Evolutionary conservation across 306 rosid species (phyloP), one percentile per base, ranked within the genome.

Genomic region (Glycyrrhiza uralensis): DNA sequence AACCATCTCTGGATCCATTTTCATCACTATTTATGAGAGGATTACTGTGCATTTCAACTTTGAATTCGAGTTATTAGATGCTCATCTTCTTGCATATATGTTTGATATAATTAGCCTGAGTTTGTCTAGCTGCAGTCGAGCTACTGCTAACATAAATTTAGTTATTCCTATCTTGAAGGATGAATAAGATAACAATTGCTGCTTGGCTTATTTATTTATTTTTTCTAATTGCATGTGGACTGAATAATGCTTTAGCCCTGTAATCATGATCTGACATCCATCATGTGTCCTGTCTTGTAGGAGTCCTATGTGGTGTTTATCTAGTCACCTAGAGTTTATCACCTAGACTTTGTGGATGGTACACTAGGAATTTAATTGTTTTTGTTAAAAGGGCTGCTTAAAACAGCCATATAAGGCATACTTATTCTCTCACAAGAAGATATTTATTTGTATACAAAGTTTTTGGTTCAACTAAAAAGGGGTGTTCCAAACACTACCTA

Each of bases 231-330:
- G 41, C 41, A 6, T 56, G 63, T 56, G 1, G 12, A 30, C 18
- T 26, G 41, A 44, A 65, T 44, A 44, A 65, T 65, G 71, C 32
- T 42, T 65, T 63, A 63, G 52, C 23, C n/a, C 22, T 22, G 38
- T 39, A 20, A n/a, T n/a, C 29, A 0, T 29, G 41, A 29, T 15
- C 41, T 6, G 3, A 2, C 19, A 24, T 14, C 22, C 42, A 29
- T 30, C 24, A 29, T 23, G 15, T 52, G 32, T 23, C 32, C 32
- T 19, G 14, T 19, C n/a, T 50, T 50, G 30, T 9, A 35, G 41
- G 57, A 19, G 30, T 50, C 30, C 7, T 52, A 22, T 11, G 33
- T 22, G 12, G 61, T 23, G 32, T 22, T 26, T 36, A 2, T 54
- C 35, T 26, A 13, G 36, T 26, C 58, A 51, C 58, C 15, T 10